Evolutionary conservation across 495 filamentous ascomycete species (phyloP), one percentile per base, ranked within the genome.

Genomic region (Neurospora sp.): DNA sequence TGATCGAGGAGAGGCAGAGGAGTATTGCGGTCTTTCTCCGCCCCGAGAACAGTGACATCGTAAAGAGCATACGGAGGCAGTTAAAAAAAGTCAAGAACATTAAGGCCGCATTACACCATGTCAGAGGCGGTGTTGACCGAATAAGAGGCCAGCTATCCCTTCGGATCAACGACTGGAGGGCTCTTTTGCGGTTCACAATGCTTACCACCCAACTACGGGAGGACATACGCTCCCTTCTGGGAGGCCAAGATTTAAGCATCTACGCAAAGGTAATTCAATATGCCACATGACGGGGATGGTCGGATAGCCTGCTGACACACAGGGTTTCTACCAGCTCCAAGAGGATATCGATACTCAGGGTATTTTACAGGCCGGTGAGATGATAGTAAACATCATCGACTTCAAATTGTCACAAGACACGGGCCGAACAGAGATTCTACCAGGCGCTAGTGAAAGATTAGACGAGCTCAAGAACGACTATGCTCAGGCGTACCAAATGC

Each of bases 81-180:
- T 81, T 99, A 42, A 88, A 88, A 70, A 89, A 88, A 72, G 87
- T 97, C 69, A 94, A 92, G 77, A 95, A 98, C 74, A 91, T 97
- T 76, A 90, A 88, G 48, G 85, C 88, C 3, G 83, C 90, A 4
- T 84, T 94, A 76, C 85, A 89, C 45, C 90, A 93, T 79, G 85
- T 97, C 36, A 90, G 87, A 69, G 94, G 92, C 79, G 93, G 94
- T 3, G 87, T 94, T 28, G 90, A 89, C 77, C 87, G 86, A 43
- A 88, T 89, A 19, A 83, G 86, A 71, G 88, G 87, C 85, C 87
- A 80, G 81, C 83, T 73, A 0, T 81, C 81, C 17, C 86, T 94
- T 73, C 88, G 88, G 45, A 88, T 85, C 11, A 90, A 89, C 24
- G 88, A 93, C 4, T 97, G 93, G 93, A 89, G 87, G 74, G 90